Base-by-base conservation (phyloP, 352 stramenopile species). In the Phytophthora foliorum region DNA sequence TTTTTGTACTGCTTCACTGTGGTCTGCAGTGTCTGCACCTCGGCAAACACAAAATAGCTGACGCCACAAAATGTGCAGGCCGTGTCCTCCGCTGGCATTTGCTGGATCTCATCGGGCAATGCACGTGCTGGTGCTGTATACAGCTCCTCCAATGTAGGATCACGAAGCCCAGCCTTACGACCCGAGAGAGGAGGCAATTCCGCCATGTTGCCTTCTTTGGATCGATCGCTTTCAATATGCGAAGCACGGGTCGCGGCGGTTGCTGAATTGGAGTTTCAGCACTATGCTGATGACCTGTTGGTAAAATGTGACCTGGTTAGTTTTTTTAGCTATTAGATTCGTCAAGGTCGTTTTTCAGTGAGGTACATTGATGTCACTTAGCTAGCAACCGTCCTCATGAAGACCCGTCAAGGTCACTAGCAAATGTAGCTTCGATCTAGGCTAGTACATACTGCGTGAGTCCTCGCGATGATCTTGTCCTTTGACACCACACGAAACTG, bases 31-130 rank as follows among this genome's bases (percentile, higher is more conserved):
- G 87, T 71, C 53, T 94, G 84, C 48, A 95, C 85, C 58, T 95
- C 88, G 27, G 85, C 83, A 67, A 95, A 94, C 8, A 94, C 83
- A 57, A 95, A 95, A 52, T 94, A 95, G 66, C 86, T 94, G 31
- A 95, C 88, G 6, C 88, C 86, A 63, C 86, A 95, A 63, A 94
- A 94, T 8, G 83, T 93, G 67, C 86, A 95, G 1, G 87, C 88
- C 6, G 88, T 95, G 57, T 95, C 88, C 44, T 91, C 86, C 0
- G 62, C 58, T 24, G 70, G 24, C 60, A 95, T 76, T 67, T 89
- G 53, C 59, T 94, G 86, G 56, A 95, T 92, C 46, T 86, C 84
- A 34, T 65, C 56, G 0, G 86, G 86, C 14, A 95, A 70, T 48
- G 78, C 77, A 49, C 87, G 82, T 21, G 57, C 80, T 21, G 85